These are phyloP conservation scores for Hirsutella rhossiliensis DNA, from an alignment of 2,329 filamentous ascomycete genomes.

Conservation along the genomic window DNA sequence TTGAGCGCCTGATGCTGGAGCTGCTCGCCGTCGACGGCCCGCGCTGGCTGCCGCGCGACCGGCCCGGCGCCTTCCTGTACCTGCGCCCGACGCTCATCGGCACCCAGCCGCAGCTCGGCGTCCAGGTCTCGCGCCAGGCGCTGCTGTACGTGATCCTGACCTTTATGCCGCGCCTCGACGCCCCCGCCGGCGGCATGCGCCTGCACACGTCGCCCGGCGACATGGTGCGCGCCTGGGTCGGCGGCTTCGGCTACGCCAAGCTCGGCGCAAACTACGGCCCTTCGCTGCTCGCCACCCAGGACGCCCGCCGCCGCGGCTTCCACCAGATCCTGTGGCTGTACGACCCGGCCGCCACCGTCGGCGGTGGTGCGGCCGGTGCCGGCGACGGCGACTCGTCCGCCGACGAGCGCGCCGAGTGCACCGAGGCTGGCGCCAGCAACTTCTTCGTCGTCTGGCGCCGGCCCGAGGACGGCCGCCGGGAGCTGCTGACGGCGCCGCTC, in stretches of 20 bases:
- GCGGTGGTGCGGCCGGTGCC: neutral
- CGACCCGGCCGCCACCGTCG: constrained; percentile 32
- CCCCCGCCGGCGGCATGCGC: constrained; percentile 47
- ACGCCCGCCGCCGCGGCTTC: constrained; percentile 62
- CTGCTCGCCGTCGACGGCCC: constrained; percentile 62
- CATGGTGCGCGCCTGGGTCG: constrained; percentile 83
- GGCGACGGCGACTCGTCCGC: neutral
- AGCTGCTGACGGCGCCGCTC: constrained; percentile 72
- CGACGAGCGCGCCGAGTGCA: constrained; percentile 53
- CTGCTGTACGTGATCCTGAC: constrained; percentile 72
- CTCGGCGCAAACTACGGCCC: constrained; percentile 92
- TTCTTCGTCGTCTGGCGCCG: constrained; percentile 75
- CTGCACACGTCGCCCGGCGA: constrained; percentile 71
- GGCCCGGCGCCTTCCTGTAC: constrained; percentile 65
- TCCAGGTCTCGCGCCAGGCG: constrained; percentile 70
- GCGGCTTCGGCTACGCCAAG: constrained; percentile 86
- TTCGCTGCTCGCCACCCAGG: constrained; percentile 62
- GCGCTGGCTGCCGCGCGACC: constrained; percentile 65
- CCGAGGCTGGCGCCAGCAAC: constrained; percentile 84
- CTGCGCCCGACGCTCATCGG: constrained; percentile 80
- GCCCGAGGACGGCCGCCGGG: constrained; percentile 34
- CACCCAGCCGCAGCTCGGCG: constrained; percentile 67
- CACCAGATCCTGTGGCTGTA: constrained; percentile 94
- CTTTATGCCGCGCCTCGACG: constrained; percentile 47
- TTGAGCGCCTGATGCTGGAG: constrained; percentile 61